Conservation (phyloP, 116 monocot genomes). For the Dioscorea cayenensis region DNA sequence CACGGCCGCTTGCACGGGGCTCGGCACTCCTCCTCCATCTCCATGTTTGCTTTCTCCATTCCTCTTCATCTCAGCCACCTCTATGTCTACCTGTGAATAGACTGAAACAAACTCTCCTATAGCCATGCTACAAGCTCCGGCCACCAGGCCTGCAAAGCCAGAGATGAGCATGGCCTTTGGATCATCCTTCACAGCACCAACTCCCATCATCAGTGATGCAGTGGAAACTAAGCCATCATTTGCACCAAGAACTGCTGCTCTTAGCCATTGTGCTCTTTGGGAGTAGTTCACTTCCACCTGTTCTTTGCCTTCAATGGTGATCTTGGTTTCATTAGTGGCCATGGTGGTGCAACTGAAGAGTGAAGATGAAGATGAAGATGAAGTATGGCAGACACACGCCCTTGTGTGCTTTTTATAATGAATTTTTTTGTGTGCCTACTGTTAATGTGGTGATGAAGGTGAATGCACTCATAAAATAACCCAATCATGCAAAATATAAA, state of each 20-base stretch:
- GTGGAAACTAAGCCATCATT: constrained; percentile 83
- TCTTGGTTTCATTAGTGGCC: constrained; percentile 15
- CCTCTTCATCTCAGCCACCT: constrained; percentile 47
- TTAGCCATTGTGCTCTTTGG: constrained; percentile 59
- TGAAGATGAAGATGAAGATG: neutral
- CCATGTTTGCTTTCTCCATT: neutral
- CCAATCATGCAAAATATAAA: too few species aligned
- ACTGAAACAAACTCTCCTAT: constrained; percentile 90
- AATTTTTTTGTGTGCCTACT: neutral
- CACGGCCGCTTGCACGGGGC: constrained; percentile 51
- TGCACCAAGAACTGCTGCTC: constrained; percentile 78
- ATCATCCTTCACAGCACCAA: constrained; percentile 56
- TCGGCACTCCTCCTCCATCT: constrained; percentile 26
- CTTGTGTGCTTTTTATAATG: constrained; percentile 2
- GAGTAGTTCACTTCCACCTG: constrained; percentile 29
- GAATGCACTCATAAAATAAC: too few species aligned
- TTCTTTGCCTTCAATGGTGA: constrained; percentile 8
- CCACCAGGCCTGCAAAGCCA: constrained; percentile 56
- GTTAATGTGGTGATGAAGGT: constrained; percentile 3
- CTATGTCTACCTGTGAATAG: constrained; percentile 71
- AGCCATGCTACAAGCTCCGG: constrained; percentile 86
- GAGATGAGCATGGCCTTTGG: constrained; percentile 51
- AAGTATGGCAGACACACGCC: constrained; percentile 36
- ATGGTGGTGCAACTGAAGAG: neutral
- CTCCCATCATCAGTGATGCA: constrained; percentile 68